These are phyloP conservation scores for Trametes cubensis DNA, from an alignment of 768 basidiomycete genomes.

Conservation along the genomic window DNA sequence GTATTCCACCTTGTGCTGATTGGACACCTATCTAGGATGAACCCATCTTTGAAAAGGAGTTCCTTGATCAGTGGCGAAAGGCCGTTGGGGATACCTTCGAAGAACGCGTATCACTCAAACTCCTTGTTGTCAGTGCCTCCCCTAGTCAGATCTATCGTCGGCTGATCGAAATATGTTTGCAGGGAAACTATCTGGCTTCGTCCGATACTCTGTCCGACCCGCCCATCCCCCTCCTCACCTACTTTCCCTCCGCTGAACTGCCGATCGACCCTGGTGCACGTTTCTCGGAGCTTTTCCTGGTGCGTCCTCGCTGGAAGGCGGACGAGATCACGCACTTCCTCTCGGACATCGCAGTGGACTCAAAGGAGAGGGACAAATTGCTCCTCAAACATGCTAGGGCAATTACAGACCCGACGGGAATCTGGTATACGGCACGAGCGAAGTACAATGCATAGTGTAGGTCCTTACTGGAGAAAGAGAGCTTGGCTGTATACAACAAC, in stretches of 20 bases:
- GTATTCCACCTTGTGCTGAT: background rate
- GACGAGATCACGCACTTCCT: slow-evolving; percentile 86
- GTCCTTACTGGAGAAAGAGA: background rate
- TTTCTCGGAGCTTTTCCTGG: slow-evolving; percentile 88
- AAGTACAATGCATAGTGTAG: slow-evolving; percentile 52
- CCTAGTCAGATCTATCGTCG: background rate
- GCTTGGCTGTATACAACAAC: background rate
- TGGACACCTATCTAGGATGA: slow-evolving; percentile 49
- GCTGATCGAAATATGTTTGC: background rate
- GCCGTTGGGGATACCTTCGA: slow-evolving; percentile 81
- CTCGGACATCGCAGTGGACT: slow-evolving; percentile 76
- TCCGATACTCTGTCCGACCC: slow-evolving; percentile 41
- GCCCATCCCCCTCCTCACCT: slow-evolving; percentile 49
- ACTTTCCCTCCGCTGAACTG: slow-evolving; percentile 76
- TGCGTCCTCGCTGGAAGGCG: slow-evolving; percentile 71
- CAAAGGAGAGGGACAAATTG: slow-evolving; percentile 86
- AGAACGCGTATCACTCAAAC: slow-evolving; percentile 55
- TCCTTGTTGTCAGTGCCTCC: slow-evolving; percentile 63
- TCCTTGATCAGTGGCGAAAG: slow-evolving; percentile 69
- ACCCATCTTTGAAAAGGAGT: slow-evolving; percentile 54
- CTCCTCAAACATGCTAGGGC: slow-evolving; percentile 85
- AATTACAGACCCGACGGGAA: slow-evolving; percentile 64
- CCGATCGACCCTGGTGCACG: slow-evolving; percentile 78
- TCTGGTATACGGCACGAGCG: slow-evolving; percentile 75
- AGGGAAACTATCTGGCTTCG: slow-evolving; percentile 77